phyloP scores from a whole-genome alignment of 108 stramenopile species.

The Cylindrotheca fusiformis region DNA sequence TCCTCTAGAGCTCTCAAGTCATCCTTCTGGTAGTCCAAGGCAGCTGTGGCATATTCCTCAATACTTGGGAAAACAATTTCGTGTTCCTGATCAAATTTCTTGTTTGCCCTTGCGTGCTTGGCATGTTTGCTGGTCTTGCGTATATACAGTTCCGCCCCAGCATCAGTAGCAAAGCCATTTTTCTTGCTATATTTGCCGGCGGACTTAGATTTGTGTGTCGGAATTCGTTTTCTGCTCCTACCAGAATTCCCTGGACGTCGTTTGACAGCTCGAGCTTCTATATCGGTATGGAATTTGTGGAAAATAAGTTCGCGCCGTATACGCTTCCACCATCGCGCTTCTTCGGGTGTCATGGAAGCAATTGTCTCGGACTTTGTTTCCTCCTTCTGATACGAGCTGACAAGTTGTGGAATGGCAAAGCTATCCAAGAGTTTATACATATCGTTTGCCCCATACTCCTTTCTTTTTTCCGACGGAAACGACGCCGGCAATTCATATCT shows the following conservation, averaged over 20 bases:
- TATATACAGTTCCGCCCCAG: conserved; percentile 27
- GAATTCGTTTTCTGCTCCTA: neutral
- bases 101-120: neutral
- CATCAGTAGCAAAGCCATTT: conserved; percentile 9
- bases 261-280: conserved; percentile 2
- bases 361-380: neutral
- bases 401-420: conserved; percentile 30
- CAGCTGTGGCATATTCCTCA: conserved; percentile 8
- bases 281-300: conserved; percentile 15
- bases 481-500: conserved; percentile 14
- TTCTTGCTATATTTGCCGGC: neutral
- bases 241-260: neutral
- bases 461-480: neutral
- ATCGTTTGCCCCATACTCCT: conserved; percentile 10
- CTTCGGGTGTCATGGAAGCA: neutral
- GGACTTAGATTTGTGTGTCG: neutral
- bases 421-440: conserved; percentile 21
- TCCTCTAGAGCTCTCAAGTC: conserved; percentile 16
- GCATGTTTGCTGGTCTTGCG: conserved; percentile 13
- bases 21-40: neutral
- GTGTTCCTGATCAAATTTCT: neutral
- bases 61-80: conserved; percentile 8
- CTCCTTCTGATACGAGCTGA: conserved; percentile 16
- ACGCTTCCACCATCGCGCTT: conserved; percentile 7
- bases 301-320: conserved; percentile 30